Conservation (phyloP, 441 rosid species). For the Metrosideros polymorpha region DNA sequence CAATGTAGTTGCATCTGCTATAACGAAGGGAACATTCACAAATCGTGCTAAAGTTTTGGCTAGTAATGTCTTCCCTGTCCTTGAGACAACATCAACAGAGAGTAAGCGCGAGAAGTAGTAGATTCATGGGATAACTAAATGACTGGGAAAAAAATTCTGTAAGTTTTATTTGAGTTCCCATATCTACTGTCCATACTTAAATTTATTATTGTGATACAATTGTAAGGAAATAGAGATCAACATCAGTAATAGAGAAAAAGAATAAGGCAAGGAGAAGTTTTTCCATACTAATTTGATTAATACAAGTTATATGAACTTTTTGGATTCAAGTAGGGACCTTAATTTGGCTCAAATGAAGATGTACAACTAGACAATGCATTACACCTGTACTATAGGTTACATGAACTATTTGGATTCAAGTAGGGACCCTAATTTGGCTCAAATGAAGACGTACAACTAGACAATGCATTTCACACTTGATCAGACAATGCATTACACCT, state of each 20-base stretch:
- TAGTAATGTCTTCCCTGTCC: conserved; percentile 96
- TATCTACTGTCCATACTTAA: background rate
- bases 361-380: background rate
- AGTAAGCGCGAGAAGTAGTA: conserved; percentile 24
- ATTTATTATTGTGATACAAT: background rate
- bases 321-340: background rate
- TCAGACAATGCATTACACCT: too few species aligned
- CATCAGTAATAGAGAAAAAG: background rate
- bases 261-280: background rate
- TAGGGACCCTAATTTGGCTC: background rate
- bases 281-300: background rate
- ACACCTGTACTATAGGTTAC: background rate
- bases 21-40: conserved; percentile 97
- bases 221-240: background rate
- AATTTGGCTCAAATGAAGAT: background rate
- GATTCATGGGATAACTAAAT: background rate
- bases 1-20: conserved; percentile 93
- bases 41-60: conserved; percentile 97
- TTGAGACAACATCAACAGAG: conserved; percentile 36
- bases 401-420: background rate
- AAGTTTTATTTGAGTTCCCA: background rate
- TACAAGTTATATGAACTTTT: background rate
- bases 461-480: background rate
- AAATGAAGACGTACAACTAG: background rate
- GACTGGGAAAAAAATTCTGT: background rate